phyloP scores from a whole-genome alignment of 2,329 filamentous ascomycete species.

The Aspergillus eucalypticola region DNA sequence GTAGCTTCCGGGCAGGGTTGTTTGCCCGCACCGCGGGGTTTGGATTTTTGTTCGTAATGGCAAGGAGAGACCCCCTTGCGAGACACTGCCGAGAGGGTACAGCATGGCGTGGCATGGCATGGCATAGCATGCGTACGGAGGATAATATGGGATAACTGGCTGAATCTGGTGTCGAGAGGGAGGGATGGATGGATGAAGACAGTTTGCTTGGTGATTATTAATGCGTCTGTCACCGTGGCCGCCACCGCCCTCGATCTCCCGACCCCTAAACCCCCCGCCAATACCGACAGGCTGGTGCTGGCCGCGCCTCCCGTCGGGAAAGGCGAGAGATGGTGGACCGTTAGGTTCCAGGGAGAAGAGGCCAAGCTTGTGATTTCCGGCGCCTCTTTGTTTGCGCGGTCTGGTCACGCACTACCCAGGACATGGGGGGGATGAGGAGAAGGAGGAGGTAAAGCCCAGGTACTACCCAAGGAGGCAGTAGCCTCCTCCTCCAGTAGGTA shows the following conservation, averaged over 20 bases:
- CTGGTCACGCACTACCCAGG: not conserved
- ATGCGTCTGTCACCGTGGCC: not conserved
- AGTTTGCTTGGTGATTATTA: not conserved
- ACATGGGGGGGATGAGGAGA: too few relatives aligned
- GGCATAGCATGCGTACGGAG: not conserved
- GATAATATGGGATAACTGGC: not conserved
- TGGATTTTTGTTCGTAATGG: not conserved
- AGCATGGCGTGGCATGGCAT: not conserved
- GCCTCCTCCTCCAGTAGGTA: not conserved
- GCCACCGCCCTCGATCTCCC: not conserved
- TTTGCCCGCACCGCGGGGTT: not conserved
- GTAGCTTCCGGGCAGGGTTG: not conserved
- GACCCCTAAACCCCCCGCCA: constrained; percentile 6
- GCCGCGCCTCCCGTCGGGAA: constrained; percentile 11
- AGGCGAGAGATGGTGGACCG: constrained; percentile 9
- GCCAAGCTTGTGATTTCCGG: not conserved
- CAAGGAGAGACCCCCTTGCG: not conserved
- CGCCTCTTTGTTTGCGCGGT: not conserved
- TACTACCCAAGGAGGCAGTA: not conserved
- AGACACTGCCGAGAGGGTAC: not conserved
- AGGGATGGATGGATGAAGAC: not conserved
- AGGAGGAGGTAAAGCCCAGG: not conserved
- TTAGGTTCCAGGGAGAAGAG: constrained; percentile 1
- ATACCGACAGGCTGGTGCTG: constrained; percentile 23
- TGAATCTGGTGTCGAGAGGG: not conserved